Conservation (phyloP, 352 stramenopile species). For the Thraustochytrium sp. region DNA sequence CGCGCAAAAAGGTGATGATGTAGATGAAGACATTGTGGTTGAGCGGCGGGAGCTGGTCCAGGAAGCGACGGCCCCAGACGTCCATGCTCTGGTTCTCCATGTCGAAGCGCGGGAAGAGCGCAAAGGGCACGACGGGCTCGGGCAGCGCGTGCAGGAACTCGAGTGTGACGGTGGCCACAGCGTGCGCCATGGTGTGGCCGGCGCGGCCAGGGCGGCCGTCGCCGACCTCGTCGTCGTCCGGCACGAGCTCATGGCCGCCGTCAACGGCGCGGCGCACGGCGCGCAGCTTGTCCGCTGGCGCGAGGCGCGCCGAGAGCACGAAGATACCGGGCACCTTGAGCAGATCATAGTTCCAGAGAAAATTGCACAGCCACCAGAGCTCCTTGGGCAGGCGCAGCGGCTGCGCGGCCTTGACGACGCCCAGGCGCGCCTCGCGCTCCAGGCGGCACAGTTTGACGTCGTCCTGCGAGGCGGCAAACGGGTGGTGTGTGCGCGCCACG, state of each 20-base stretch:
- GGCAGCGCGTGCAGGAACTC: conserved; percentile 22
- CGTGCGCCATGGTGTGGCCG: conserved; percentile 32
- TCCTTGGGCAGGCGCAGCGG: conserved; percentile 28
- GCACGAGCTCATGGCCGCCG: conserved; percentile 22
- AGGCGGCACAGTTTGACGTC: neutral
- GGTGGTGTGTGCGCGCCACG: neutral
- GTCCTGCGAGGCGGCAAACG: neutral
- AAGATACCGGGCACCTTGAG: conserved; percentile 26
- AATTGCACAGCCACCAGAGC: conserved; percentile 39
- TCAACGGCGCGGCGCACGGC: conserved; percentile 3
- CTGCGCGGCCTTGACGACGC: neutral
- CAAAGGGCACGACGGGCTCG: conserved; percentile 31
- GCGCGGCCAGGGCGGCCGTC: neutral
- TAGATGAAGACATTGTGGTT: conserved; percentile 44
- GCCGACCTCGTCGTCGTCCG: conserved; percentile 30
- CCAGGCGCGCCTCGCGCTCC: neutral
- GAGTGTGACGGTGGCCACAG: conserved; percentile 12
- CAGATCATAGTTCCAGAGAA: conserved; percentile 35
- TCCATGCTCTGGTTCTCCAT: conserved; percentile 21
- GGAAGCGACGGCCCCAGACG: conserved; percentile 12
- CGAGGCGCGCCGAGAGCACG: neutral
- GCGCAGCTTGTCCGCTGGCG: neutral
- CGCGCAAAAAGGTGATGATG: conserved; percentile 39
- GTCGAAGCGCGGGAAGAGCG: conserved; percentile 30
- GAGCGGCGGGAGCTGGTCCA: conserved; percentile 22